A percentile compares a stretch with the other conserved stretches of the same genome.
Evolutionary conservation across 495 filamentous ascomycete genomes (phyloP).

Genomic region (Neurospora terricola): DNA sequence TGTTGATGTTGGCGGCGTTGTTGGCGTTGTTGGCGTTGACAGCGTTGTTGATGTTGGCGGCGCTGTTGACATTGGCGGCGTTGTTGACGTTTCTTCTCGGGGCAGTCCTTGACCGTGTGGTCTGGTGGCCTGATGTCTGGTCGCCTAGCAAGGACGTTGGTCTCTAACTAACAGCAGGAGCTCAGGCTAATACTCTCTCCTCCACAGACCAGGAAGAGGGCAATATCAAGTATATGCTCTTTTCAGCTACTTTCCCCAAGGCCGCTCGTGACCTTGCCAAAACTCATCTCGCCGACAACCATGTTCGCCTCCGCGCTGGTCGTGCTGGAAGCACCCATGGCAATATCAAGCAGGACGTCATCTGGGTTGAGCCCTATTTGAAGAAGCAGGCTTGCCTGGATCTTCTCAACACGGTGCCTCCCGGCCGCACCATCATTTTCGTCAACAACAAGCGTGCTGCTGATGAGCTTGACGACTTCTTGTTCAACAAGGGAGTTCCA

Average conservation of each 20-base stretch:
- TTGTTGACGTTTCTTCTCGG: neutral
- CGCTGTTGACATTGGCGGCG: neutral
- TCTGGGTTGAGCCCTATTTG: conserved; percentile 47
- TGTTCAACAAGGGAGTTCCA: conserved; percentile 60
- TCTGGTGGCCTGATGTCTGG: conserved; percentile 32
- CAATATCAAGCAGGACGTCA: conserved; percentile 70
- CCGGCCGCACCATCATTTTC: conserved; percentile 81
- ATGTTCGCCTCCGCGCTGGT: conserved; percentile 73
- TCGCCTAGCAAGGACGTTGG: neutral
- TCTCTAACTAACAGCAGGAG: neutral
- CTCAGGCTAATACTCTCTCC: conserved; percentile 8
- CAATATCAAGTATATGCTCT: conserved; percentile 75
- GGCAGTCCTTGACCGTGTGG: conserved; percentile 35
- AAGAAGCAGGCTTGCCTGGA: conserved; percentile 69
- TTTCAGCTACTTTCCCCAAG: conserved; percentile 87
- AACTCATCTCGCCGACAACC: conserved; percentile 6
- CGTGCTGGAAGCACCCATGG: conserved; percentile 68
- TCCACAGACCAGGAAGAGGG: conserved; percentile 65
- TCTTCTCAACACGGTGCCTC: conserved; percentile 54
- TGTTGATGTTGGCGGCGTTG: neutral
- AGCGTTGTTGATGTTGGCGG: neutral
- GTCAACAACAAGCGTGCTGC: conserved; percentile 67
- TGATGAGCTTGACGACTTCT: conserved; percentile 76
- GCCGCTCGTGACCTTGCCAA: conserved; percentile 59
- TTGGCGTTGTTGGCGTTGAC: neutral